phyloP scores from a whole-genome alignment of 2,329 filamentous ascomycete species.

The Pestalotiopsis sp. region DNA sequence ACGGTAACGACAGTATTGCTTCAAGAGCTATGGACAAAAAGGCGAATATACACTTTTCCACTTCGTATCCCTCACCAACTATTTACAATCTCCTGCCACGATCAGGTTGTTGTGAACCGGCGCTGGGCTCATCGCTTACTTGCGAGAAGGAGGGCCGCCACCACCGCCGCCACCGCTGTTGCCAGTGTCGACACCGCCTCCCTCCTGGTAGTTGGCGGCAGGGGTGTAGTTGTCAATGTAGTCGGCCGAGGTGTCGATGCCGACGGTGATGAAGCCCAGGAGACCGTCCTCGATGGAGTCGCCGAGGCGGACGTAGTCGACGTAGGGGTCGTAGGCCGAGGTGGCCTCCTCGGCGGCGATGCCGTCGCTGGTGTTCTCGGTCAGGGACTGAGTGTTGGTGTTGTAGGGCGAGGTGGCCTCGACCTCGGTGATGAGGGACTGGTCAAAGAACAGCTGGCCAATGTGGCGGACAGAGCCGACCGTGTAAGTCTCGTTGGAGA shows the following conservation, averaged over 20 bases:
- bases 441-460: constrained; percentile 68
- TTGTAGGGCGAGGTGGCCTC: constrained; percentile 13
- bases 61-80: not conserved
- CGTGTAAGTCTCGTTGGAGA: constrained; percentile 49
- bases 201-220: constrained; percentile 30
- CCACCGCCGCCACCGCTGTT: constrained; percentile 19
- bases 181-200: constrained; percentile 25
- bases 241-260: constrained; percentile 18
- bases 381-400: constrained; percentile 2
- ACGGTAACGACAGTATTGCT: constrained; percentile 4
- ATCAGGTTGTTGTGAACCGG: not conserved
- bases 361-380: constrained; percentile 4
- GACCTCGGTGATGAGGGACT: constrained; percentile 49
- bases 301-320: constrained; percentile 12
- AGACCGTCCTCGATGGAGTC: constrained; percentile 11
- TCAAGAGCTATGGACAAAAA: not conserved
- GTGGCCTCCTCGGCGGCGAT: constrained; percentile 7
- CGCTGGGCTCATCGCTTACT: not conserved
- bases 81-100: not conserved
- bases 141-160: constrained; percentile 12
- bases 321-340: constrained; percentile 9
- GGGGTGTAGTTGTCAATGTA: constrained; percentile 21
- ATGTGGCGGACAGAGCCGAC: constrained; percentile 54
- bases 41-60: not conserved
- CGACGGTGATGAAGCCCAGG: constrained; percentile 11